A percentile compares a stretch with the other conserved stretches of the same genome.
Evolutionary conservation across 306 rosid species (phyloP).

Genomic region (Gastrolobium bilobum): DNA sequence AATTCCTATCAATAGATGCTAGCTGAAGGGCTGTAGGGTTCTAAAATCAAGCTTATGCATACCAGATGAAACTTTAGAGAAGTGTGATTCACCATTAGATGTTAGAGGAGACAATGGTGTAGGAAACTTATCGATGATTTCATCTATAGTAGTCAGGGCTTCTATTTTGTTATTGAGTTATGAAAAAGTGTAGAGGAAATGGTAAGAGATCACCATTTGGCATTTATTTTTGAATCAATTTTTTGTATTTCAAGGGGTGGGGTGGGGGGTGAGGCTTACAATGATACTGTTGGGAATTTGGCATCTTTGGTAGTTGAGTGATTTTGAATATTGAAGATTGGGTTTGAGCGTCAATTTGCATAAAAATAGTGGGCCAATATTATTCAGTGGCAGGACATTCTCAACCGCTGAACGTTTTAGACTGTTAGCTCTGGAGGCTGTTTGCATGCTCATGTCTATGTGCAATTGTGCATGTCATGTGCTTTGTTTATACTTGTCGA

Average conservation of each 20-base stretch:
- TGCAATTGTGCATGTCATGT: neutral
- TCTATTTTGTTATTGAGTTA: neutral
- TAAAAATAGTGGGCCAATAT: neutral
- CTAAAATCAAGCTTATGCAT: neutral
- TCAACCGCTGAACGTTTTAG: neutral
- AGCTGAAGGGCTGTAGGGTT: conserved; percentile 31
- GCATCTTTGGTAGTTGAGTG: neutral
- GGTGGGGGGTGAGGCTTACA: neutral
- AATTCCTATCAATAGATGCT: neutral
- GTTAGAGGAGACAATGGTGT: conserved; percentile 14
- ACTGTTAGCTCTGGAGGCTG: conserved; percentile 8
- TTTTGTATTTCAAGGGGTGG: neutral
- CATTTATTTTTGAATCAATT: conserved; percentile 6
- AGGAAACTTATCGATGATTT: neutral
- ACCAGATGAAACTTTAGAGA: conserved; percentile 5
- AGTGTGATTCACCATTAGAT: neutral
- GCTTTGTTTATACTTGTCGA: neutral
- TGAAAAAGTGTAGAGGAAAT: no score
- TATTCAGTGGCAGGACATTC: neutral
- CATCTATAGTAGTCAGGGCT: neutral
- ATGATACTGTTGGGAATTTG: neutral
- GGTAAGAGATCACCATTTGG: no score
- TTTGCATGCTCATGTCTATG: neutral
- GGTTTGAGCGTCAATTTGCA: neutral
- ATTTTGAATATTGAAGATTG: neutral